Evolutionary conservation across 139 green algal species (phyloP), one percentile per base, ranked within the genome.

Genomic region (Haematococcus sp.): DNA sequence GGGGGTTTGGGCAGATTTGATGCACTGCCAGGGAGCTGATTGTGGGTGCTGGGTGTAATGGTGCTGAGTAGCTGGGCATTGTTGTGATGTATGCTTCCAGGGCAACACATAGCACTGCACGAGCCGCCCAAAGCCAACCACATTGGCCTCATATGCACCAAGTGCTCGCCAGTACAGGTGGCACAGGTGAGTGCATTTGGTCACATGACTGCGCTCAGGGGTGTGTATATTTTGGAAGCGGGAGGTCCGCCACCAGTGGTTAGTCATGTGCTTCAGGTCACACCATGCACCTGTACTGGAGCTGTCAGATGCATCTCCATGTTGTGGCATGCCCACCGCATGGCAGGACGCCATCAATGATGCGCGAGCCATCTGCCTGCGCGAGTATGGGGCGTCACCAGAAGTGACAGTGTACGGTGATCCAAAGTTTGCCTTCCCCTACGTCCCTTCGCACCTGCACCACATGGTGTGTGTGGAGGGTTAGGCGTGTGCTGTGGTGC

Each of bases 371-470:
- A 95, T 98, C 44, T 99, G 95, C 90, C 83, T 96, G 78, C 86
- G 93, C 22, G 85, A 98, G 79, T 85, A 85, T 32, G 80, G 80
- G 4, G 49, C 66, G 17, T 69, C 80, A 23, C 80, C 80, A 25
- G 75, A 82, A 35, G 93, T 97, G 3, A 86, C 84, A 1, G 86
- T 98, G 25, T 98, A 97, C 70, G 95, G 95, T 11, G 90, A 94
- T 72, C 87, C 87, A 25, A 80, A 86, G 30, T 97, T 98, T 56
- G 90, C 78, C 23, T 98, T 98, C 76, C 84, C 96, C 61, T 99
- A 99, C 81, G 94, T 99, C 3, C 96, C 96, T 66, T 88, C 76
- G 15, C 96, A 99, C 79, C 81, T 99, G 59, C 95, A 99, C 77
- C 95, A 98, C 86, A 98, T 99, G 93, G 77, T 96, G 49, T 96